Base-by-base conservation (phyloP, 768 basidiomycete genomes). In the Obba rivulosa region DNA sequence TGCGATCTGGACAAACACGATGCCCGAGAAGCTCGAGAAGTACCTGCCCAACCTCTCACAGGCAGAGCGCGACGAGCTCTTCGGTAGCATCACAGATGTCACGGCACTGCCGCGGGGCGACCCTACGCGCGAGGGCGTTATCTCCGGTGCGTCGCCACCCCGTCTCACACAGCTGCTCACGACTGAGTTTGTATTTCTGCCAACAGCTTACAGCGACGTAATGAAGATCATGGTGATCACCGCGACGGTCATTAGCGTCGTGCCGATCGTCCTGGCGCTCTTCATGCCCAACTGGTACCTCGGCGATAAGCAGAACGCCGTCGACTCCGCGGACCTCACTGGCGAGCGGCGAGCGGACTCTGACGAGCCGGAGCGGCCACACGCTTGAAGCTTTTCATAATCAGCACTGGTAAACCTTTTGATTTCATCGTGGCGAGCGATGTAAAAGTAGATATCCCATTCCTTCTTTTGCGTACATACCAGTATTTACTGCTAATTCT, bases 231-330 rank as follows among this genome's bases (percentile, higher is more conserved):
- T 65, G 34, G 53, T 61, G 44, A 52, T 65, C 34, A 59, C 71
- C 0, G 70, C 70, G 11, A 64, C 70, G 37, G 62, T 67, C 18
- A 59, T 74, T 74, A 77, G 50, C 11, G 66, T 85, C 42, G 57
- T 85, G 0, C 85, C 86, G 8, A 66, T 87, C 46, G 25, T 78
- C 24, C 69, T 81, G 49, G 65, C 83, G 2, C 64, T 85, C 55
- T 31, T 78, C 46, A 81, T 85, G 70, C 78, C 79, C 13, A 69
- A 87, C 57, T 83, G 79, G 73, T 73, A 78, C 51, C 79, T 92
- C 43, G 80, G 81, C 14, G 79, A 85, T 56, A 69, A 67, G 36
- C 87, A 89, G 64, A 89, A 87, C 60, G 83, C 85, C 0, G 75
- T 84, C 14, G 84, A 87, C 49, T 42, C 45, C 25, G 36, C 51